Evolutionary conservation across 176 grass and related monocot genomes (phyloP), one percentile per base, ranked within the genome.

Genomic region (Panicum miliaceum): DNA sequence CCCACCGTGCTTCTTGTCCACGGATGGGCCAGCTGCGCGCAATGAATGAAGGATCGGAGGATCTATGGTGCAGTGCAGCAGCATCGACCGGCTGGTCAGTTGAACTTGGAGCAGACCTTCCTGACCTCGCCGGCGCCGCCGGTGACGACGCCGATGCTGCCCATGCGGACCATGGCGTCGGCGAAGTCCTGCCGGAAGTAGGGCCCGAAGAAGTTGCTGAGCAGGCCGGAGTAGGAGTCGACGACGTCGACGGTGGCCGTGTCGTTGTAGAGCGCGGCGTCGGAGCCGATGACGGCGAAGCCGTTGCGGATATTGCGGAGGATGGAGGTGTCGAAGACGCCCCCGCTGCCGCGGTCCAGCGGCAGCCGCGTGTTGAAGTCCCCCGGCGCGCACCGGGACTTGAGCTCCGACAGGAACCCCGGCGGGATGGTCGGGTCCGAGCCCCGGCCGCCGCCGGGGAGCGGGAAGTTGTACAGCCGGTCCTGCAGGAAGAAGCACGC

Each of bases 401-500:
- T 58, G 62, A 97, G 92, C 52, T 92, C 90, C 0, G 90, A 19
- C 22, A 97, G 90, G 75, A 97, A 92, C 3, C 34, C 14, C 4
- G 46, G 68, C 18, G 88, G 85, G 85, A 97, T 94, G 1, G 81
- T 71, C 8, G 95, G 95, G 77, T 97, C 95, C 0, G 95, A 74
- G 60, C 92, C 88, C 0, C 25, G 6, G 0, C 86, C 37, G 23
- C 75, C 68, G 32, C 79, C 78, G 5, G 85, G 58, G 7, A 89
- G 79, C 3, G 90, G 90, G 87, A 89, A 91, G 42, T 76, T 97
- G 86, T 97, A 97, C 5, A 97, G 90, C 4, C 95, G 67, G 64
- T 88, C 80, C 73, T 94, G 84, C 3, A 94, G 56, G 78, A 97
- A 97, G 88, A 97, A 97, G 87, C 95, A 97, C 57, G 95, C 92